Evolutionary conservation across 352 stramenopile species (phyloP).

Genomic region (Phytopythium montanum): DNA sequence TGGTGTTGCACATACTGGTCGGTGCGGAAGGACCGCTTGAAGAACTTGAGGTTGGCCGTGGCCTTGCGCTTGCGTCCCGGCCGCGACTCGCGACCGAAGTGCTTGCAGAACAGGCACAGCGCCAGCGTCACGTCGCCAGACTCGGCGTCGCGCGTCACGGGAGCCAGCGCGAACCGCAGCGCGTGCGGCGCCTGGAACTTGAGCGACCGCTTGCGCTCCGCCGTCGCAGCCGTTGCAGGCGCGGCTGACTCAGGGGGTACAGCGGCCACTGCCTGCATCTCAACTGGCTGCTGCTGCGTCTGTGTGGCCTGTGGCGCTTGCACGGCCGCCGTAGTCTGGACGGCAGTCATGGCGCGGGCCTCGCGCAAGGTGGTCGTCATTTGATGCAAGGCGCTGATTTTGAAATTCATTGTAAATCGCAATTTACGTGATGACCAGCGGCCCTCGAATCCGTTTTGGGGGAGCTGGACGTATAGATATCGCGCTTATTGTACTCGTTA

Average conservation of each 20-base stretch:
- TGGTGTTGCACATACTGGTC: slow-evolving; percentile 76
- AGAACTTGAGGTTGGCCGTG: slow-evolving; percentile 68
- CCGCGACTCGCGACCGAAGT: slow-evolving; percentile 59
- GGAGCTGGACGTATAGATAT: not conserved
- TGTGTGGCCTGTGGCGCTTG: not conserved
- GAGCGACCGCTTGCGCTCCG: slow-evolving; percentile 33
- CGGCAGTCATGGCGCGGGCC: not conserved
- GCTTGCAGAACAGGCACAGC: slow-evolving; percentile 62
- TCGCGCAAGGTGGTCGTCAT: too few species aligned
- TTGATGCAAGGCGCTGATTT: too few species aligned
- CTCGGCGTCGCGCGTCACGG: slow-evolving; percentile 38
- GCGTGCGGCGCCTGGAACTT: slow-evolving; percentile 46
- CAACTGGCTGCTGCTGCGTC: not conserved
- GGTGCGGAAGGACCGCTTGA: slow-evolving; percentile 56
- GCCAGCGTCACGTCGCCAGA: slow-evolving; percentile 41
- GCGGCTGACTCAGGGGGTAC: not conserved
- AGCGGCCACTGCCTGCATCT: not conserved
- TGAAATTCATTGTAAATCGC: not conserved
- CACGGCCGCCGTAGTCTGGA: not conserved
- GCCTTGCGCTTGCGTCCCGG: slow-evolving; percentile 45
- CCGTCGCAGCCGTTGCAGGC: not conserved
- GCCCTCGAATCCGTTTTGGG: slow-evolving; percentile 2
- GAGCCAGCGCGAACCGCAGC: slow-evolving; percentile 48
- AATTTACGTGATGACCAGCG: not conserved
- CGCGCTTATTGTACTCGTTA: not conserved